Percentiles rank a stretch among this genome's conserved stretches.
phyloP scores from a whole-genome alignment of 345 rosid genomes.

The Euphorbia tirucalli region DNA sequence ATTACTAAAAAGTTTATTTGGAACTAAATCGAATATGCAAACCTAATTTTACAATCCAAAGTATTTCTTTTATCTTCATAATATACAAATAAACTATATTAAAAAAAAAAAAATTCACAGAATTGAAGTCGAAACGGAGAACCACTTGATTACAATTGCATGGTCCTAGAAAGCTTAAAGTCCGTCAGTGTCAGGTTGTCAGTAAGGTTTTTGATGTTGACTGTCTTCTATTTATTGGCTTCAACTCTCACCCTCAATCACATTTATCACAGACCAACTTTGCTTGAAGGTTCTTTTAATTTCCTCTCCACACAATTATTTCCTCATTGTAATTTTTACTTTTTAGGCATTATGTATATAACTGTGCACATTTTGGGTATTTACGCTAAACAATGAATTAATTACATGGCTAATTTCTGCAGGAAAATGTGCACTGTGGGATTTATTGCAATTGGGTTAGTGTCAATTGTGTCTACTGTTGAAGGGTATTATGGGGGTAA shows the following conservation, averaged over 20 bases:
- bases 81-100: no score
- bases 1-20: no score
- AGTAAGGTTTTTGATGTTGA: conserved; percentile 33
- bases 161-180: conserved; percentile 27
- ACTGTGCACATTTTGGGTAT: no score
- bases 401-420: background rate
- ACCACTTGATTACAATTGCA: conserved; percentile 17
- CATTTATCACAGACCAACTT: conserved; percentile 32
- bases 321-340: conserved; percentile 1
- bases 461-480: conserved; percentile 29
- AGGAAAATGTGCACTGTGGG: conserved; percentile 30
- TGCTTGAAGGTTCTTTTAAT: conserved; percentile 27
- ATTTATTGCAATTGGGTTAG: conserved; percentile 23
- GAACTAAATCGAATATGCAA: no score
- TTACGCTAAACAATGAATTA: no score
- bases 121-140: no score
- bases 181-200: conserved; percentile 21
- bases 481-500: conserved; percentile 41
- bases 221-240: conserved; percentile 44
- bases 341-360: background rate
- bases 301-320: conserved; percentile 4
- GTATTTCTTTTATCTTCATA: no score
- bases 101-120: no score
- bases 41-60: no score
- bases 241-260: conserved; percentile 2